Evolutionary conservation across 2,329 filamentous ascomycete genomes (phyloP), one percentile per base, ranked within the genome.

Genomic region (Pleurostoma richardsiae): DNA sequence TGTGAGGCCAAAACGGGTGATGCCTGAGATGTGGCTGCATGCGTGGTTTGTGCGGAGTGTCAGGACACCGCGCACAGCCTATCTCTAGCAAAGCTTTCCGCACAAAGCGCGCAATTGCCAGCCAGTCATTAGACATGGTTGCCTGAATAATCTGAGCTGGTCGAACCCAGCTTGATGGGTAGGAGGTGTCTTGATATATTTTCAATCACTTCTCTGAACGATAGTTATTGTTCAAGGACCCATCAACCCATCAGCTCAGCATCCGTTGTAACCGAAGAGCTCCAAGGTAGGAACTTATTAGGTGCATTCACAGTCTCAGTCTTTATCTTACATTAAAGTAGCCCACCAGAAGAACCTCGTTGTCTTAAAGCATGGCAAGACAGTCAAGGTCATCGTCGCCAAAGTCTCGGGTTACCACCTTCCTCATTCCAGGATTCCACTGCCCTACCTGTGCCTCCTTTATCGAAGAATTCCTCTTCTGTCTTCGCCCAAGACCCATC

Each of bases 11-110:
- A 19, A 19, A 19, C 19, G 19, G 19, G 19, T 19, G 19, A 19
- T 19, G 19, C 19, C 40, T 26, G 19, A 29, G 6, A 5, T 29
- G 40, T 42, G 40, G 26, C 40, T 28, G 29, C 40, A 30, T 42
- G 40, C 40, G 40, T 42, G 40, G 29, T 42, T 42, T 42, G 40
- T 42, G 40, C 40, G 40, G 40, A 26, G 40, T 42, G 40, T 19
- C n/a, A n/a, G 33, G 33, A 36, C n/a, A 36, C 33, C n/a, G 33
- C 33, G 19, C 19, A 19, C 19, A 19, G 19, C 19, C 19, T 19
- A 19, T 19, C 19, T 19, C 19, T 19, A 19, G 19, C 19, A 19
- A 19, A 19, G 19, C 33, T 36, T 42, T 26, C 40, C 40, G 40
- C 40, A 42, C 40, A 42, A 42, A 42, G 40, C 40, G 29, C 40